Evolutionary conservation across 176 grass and related monocot genomes (phyloP), one percentile per base, ranked within the genome.

Genomic region (Zoysia pacifica): DNA sequence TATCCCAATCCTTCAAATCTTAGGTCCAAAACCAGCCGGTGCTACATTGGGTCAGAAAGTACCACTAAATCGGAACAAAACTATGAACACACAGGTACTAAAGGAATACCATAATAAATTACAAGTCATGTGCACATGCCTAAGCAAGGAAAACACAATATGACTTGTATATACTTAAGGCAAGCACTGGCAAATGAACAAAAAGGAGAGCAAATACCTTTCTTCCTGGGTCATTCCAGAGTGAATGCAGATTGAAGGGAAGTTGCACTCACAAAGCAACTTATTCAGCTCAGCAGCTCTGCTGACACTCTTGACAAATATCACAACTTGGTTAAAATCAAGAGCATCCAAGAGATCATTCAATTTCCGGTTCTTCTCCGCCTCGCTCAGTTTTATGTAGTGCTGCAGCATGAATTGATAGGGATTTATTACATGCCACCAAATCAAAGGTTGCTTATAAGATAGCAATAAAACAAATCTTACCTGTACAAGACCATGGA

Each of bases 401-500:
- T 99, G 97, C 97, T 96, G 54, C 50, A 81, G 54, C 62, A 78
- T 54, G 53, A 59, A 2, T 19, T 20, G 3, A 65, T 16, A 48
- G 43, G 11, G 0, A 46, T 54, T 50, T 47, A 79, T 19, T 70
- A 39, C 4, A 9, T 76, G 67, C 8, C 0, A 3, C 4, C 11
- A 37, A 36, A 89, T 16, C 20, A n/a, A 65, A 4, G 11, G n/a
- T 7, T 9, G 36, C 5, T 50, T n/a, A 71, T 45, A 1, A 36
- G 7, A 47, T 5, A 38, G 13, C 36, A 51, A 9, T 41, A 5
- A 19, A 5, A 5, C 7, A 1, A 41, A 11, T 59, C 47, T 11
- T 77, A 99, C 97, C 97, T 99, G 97, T 79, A 99, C 97, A 71
- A 99, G 85, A 71, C 97, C 97, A 85, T 99, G 97, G 68, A 99